Percentiles rank a stretch among this genome's conserved stretches.
These are phyloP conservation scores for Sarocladium brachiariae DNA, from an alignment of 2,329 filamentous ascomycete species.

Conservation along the genomic window DNA sequence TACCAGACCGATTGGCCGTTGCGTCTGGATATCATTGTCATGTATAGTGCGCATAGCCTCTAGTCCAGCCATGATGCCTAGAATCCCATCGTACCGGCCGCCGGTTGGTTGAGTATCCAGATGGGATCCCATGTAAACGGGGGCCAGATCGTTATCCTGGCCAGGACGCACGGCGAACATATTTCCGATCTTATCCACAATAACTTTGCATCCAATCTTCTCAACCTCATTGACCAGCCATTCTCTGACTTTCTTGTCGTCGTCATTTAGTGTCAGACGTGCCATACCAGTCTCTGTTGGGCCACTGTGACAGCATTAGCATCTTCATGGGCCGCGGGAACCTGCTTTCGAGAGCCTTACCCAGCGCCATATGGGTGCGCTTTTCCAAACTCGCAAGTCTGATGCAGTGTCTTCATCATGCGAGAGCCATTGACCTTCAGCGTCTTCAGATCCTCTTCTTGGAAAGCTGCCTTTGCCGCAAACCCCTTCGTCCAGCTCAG, in stretches of 20 bases:
- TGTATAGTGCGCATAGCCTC: slow-evolving; percentile 64
- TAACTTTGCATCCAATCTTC: slow-evolving; percentile 58
- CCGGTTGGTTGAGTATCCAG: slow-evolving; percentile 58
- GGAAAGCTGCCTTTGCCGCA: neutral
- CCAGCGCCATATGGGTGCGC: slow-evolving; percentile 16
- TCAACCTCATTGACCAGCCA: slow-evolving; percentile 65
- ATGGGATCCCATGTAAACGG: slow-evolving; percentile 64
- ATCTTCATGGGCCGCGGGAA: neutral
- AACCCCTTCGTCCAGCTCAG: neutral
- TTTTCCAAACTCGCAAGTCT: slow-evolving; percentile 16
- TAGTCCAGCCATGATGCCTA: slow-evolving; percentile 66
- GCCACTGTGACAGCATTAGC: slow-evolving; percentile 11
- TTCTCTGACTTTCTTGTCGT: slow-evolving; percentile 64
- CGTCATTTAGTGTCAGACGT: slow-evolving; percentile 62
- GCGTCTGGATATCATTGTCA: slow-evolving; percentile 61
- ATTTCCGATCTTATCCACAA: slow-evolving; percentile 71
- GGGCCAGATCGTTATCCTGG: slow-evolving; percentile 40
- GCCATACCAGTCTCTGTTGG: slow-evolving; percentile 65
- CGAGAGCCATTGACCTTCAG: slow-evolving; percentile 17
- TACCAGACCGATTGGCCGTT: slow-evolving; percentile 65
- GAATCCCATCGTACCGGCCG: slow-evolving; percentile 68
- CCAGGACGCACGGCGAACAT: slow-evolving; percentile 69
- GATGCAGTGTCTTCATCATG: slow-evolving; percentile 17
- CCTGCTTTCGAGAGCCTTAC: slow-evolving; percentile 16
- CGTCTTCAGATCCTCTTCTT: neutral